Evolutionary conservation across 1,139 yeast genomes (phyloP).

Genomic region (Blastobotrys illinoisensis): DNA sequence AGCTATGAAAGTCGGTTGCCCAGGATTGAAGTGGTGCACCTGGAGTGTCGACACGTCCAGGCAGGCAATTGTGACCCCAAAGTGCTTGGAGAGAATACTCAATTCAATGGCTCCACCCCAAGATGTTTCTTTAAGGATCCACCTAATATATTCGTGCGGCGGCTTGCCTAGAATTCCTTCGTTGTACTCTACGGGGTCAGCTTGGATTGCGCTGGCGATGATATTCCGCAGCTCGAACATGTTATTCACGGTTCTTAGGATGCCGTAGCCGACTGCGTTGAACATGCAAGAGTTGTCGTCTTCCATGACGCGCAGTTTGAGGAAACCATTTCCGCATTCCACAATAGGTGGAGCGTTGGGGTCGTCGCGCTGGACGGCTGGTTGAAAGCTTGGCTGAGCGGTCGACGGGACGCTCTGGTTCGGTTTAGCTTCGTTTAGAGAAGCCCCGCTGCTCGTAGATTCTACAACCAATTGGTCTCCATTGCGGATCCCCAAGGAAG

Average conservation of each 20-base stretch:
- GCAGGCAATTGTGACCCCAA: constrained; percentile 52
- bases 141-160: constrained; percentile 46
- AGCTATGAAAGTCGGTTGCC: constrained; percentile 42
- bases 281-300: constrained; percentile 81
- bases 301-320: constrained; percentile 56
- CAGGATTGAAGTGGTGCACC: constrained; percentile 51
- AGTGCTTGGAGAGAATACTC: constrained; percentile 53
- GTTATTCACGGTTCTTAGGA: constrained; percentile 38
- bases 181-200: constrained; percentile 44
- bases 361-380: neutral
- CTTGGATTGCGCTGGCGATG: constrained; percentile 43
- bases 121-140: constrained; percentile 58
- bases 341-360: constrained; percentile 14
- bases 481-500: constrained; percentile 42
- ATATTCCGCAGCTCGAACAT: constrained; percentile 43
- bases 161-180: constrained; percentile 58
- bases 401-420: neutral
- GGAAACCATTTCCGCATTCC: constrained; percentile 23
- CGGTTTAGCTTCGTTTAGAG: neutral
- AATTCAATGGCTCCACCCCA: constrained; percentile 91
- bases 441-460: neutral
- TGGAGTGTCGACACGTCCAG: constrained; percentile 64
- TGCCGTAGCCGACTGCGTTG: constrained; percentile 57
- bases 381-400: constrained; percentile 1
- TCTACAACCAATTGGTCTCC: constrained; percentile 54